Conservation (phyloP, 441 rosid species). For the Pelargonium hybrid region DNA sequence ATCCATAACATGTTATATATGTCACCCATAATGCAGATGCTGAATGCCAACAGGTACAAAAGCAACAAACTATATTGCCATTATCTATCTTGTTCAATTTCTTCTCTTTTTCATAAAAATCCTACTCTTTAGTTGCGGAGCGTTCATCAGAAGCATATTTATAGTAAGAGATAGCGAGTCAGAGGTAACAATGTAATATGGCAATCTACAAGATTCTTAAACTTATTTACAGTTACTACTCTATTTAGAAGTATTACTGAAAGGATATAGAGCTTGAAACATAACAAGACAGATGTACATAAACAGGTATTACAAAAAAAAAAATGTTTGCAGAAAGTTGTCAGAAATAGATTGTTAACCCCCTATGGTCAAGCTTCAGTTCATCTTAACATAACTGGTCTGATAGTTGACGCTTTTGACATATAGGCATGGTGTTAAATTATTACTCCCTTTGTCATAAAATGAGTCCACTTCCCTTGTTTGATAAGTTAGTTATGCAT, state of each 20-base stretch:
- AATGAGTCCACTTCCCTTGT: no score
- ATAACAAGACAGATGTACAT: not conserved
- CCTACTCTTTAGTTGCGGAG: not conserved
- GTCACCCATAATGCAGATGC: not conserved
- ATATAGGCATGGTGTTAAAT: not conserved
- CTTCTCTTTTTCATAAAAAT: not conserved
- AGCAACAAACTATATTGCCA: not conserved
- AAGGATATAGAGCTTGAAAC: not conserved
- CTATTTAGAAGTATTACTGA: not conserved
- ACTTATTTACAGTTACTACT: not conserved
- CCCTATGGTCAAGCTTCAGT: not conserved
- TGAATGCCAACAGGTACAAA: not conserved
- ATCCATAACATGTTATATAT: conserved; percentile 9
- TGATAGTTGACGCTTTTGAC: not conserved
- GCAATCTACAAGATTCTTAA: not conserved
- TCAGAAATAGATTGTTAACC: not conserved
- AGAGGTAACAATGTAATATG: not conserved
- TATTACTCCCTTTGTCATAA: no score
- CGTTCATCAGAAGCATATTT: not conserved
- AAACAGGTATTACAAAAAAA: not conserved
- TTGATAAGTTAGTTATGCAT: no score
- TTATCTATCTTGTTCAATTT: not conserved
- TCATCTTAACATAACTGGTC: not conserved
- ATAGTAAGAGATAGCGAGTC: not conserved
- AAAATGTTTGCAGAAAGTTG: not conserved